Base-by-base conservation (phyloP, 164 flowering plant genomes). In the Protea cynaroides region DNA sequence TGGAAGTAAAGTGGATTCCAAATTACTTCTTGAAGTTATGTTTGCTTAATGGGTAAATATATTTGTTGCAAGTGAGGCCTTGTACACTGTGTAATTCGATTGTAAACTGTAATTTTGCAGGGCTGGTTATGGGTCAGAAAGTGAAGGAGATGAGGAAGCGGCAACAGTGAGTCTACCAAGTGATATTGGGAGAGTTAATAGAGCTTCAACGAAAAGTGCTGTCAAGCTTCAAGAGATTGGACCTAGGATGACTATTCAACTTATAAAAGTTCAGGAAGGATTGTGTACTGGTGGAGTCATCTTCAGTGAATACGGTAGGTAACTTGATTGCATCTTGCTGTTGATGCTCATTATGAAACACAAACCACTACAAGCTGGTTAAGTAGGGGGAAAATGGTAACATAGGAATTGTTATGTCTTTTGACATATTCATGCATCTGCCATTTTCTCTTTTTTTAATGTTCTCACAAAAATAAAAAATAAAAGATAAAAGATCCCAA, bases 61-160 rank as follows among this genome's bases (percentile, higher is more conserved):
- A 52, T 52, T 52, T 43, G 25, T 60, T 25, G 19, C 52, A 49
- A 60, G 29, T n/a, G 22, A 47, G 50, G 19, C 24, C 15, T 44
- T 25, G 21, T 68, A 38, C 24, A 9, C 7, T 8, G 8, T 25
- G 3, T 47, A 12, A 7, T 59, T 47, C 53, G 19, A 12, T 62
- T 55, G 14, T 57, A n/a, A 29, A 55, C 25, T 65, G 1, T 64
- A 40, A 15, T n/a, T 18, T 56, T 79, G 64, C 69, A 93, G 97
- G 79, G 95, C 93, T 76, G 98, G 97, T 54, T 91, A 94, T 84
- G 95, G 95, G 62, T 94, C 98, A 66, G 98, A 94, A 81, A 94
- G 98, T 78, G 98, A 94, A 81, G 95, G 73, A 51, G 98, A 94
- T 74, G 97, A 93, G 53, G 97, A 94, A 74, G 96, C 97, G 55